A percentile compares a stretch with the other conserved stretches of the same genome.
Evolutionary conservation across 73 alveolate species (phyloP).

Genomic region (Tetrahymena malaccensis): DNA sequence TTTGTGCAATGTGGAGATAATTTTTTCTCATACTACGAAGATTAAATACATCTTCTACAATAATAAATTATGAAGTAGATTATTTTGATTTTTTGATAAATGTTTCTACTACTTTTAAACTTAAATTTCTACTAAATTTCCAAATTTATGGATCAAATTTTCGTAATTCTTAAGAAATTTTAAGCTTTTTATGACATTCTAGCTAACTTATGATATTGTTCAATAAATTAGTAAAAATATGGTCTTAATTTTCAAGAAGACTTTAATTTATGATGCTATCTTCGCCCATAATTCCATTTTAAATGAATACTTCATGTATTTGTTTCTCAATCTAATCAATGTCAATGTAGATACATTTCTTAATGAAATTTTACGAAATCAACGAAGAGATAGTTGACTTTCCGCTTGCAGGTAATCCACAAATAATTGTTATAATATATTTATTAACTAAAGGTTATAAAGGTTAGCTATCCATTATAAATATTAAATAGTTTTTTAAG

Average conservation of each 20-base stretch:
- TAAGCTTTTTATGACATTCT: not conserved
- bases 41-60: not conserved
- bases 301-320: not conserved
- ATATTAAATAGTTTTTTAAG: not conserved
- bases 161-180: not conserved
- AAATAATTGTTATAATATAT: not conserved
- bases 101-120: not conserved
- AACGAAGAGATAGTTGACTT: not conserved
- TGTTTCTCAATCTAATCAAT: not conserved
- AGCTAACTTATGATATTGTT: not conserved
- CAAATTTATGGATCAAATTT: not conserved
- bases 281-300: not conserved
- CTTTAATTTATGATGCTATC: not conserved
- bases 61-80: not conserved
- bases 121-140: not conserved
- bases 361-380: not conserved
- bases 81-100: not conserved
- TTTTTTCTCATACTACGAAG: not conserved
- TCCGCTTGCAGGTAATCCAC: not conserved
- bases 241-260: not conserved
- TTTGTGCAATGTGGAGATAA: not conserved
- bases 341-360: not conserved
- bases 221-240: not conserved
- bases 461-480: not conserved
- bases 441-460: not conserved